phyloP scores from a whole-genome alignment of 352 stramenopile species.

The Pythium coloratum region DNA sequence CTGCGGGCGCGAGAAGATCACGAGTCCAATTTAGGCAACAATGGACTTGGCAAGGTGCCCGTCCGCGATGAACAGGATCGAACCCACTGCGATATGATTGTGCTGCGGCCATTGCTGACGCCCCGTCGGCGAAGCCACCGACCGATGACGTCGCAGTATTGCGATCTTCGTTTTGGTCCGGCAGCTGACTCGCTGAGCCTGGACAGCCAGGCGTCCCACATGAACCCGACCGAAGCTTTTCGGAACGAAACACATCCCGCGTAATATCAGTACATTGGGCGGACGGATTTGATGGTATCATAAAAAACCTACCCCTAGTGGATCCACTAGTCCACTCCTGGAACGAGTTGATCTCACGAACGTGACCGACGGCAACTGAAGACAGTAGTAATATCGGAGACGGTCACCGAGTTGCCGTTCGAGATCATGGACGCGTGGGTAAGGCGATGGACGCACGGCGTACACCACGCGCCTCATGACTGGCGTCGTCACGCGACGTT shows the following conservation, averaged over 20 bases:
- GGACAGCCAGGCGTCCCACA: slow-evolving; percentile 11
- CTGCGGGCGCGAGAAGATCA: not conserved
- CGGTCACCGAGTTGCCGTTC: not conserved
- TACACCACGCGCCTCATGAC: slow-evolving; percentile 3
- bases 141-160: not conserved
- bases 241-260: not conserved
- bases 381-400: not conserved
- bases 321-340: not conserved
- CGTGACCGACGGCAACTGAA: not conserved
- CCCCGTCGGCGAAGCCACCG: not conserved
- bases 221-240: slow-evolving; percentile 9
- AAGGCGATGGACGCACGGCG: slow-evolving; percentile 4
- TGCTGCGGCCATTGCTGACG: not conserved
- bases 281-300: slow-evolving; percentile 1
- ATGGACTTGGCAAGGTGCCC: no score
- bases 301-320: not conserved
- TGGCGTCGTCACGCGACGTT: slow-evolving; percentile 33
- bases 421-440: slow-evolving; percentile 5
- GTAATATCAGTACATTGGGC: slow-evolving; percentile 14
- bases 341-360: not conserved
- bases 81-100: not conserved
- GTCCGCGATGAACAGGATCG: not conserved
- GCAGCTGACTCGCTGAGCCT: not conserved
- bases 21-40: no score
- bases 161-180: slow-evolving; percentile 7